Base-by-base conservation (phyloP, 2,329 filamentous ascomycete genomes). In the Ceratocystis papillata region DNA sequence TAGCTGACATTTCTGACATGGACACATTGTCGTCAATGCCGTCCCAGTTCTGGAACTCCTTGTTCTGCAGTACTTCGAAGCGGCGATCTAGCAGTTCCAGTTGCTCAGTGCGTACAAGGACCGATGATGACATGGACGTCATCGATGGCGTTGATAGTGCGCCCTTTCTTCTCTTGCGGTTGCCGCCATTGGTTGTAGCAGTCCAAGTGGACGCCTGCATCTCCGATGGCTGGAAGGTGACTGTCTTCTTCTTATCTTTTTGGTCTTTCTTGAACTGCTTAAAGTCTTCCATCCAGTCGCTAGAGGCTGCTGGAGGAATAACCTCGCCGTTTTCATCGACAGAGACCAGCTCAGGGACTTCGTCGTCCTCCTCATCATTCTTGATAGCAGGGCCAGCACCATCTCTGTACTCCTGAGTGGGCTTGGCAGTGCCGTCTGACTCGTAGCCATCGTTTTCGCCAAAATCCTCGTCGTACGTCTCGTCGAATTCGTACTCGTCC, bases 151-250 rank as follows among this genome's bases (percentile, higher is more conserved):
- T 90, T 2, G 93, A 97, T 74, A 95, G 78, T 1, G 94, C 93
- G 59, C 92, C 93, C 79, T 96, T 97, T 73, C 93, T 86, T 83
- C 96, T 96, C 86, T 97, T 97, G 69, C 82, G 83, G 64, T 89
- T 85, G 12, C 90, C 90, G 45, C 89, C 90, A 69, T 87, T 88
- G 1, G 89, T 87, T 1, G 88, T 91, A 0, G 87, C 86, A 1
- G 87, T 91, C 78, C 88, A 83, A 70, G 87, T 79, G 5, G 88
- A 88, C 1, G 83, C 87, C 72, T 88, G 85, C 60, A 87, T 72
- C 69, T 87, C 87, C 2, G 85, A 87, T 17, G 81, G 81, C 1
- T 68, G 70, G 15, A 78, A 78, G 12, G 25, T n/a, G 4, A 74
- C 76, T 6, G 48, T 53, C 44, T 71, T 74, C 28, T 72, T 71